These are phyloP conservation scores for Hemisphaericaspora lyxosophila DNA, from an alignment of 1,139 yeast species.

Conservation along the genomic window DNA sequence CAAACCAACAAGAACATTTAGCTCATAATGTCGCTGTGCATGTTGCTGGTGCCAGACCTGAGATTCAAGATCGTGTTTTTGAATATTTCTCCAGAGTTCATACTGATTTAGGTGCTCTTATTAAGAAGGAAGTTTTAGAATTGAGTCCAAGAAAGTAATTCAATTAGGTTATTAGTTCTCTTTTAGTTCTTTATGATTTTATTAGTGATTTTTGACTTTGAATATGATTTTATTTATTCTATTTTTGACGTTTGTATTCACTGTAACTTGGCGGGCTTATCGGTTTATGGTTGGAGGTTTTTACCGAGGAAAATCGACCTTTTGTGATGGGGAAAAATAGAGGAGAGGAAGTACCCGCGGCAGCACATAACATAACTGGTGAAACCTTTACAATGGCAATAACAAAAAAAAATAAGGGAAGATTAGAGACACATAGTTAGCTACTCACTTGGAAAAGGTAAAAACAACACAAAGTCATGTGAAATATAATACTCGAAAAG, in stretches of 20 bases:
- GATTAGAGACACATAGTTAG: too few species aligned
- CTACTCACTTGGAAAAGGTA: too few species aligned
- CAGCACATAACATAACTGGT: too few species aligned
- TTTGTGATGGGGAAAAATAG: too few species aligned
- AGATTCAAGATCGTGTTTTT: constrained; percentile 77
- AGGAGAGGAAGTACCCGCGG: too few species aligned
- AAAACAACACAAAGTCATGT: too few species aligned
- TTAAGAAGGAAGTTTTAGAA: constrained; percentile 63
- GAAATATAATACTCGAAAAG: too few species aligned
- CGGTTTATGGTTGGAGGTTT: too few species aligned
- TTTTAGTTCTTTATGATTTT: not conserved
- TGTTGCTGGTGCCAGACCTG: constrained; percentile 65
- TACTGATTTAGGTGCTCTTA: constrained; percentile 55
- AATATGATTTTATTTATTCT: not conserved
- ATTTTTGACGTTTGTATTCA: not conserved
- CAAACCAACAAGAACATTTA: constrained; percentile 78
- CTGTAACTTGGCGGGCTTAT: too few species aligned
- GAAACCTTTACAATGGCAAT: too few species aligned
- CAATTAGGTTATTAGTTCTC: not conserved
- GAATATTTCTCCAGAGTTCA: constrained; percentile 76
- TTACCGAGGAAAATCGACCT: too few species aligned
- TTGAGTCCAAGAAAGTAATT: constrained; percentile 52
- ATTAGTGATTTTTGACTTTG: not conserved
- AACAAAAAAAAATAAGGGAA: too few species aligned
- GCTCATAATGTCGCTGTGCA: constrained; percentile 85